Evolutionary conservation across 139 green algal species (phyloP).

Genomic region (Coelastrella sp.): DNA sequence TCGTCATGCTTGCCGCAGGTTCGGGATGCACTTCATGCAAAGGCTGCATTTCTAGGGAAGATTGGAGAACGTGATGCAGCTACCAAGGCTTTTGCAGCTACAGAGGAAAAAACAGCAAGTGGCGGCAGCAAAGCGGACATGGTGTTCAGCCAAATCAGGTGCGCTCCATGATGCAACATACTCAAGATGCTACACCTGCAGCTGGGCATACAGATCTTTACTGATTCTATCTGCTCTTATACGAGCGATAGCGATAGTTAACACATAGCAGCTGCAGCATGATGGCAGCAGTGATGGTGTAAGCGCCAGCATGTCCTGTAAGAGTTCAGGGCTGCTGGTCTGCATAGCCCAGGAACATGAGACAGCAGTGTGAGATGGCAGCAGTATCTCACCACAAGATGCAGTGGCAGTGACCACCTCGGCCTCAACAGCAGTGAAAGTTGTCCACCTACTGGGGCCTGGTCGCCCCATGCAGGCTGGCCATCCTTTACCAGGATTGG

Average conservation of each 20-base stretch:
- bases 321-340: too few relatives aligned
- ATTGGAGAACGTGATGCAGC: constrained; percentile 86
- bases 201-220: too few relatives aligned
- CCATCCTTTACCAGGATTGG: constrained; percentile 87
- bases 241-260: neutral
- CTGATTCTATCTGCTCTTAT: too few relatives aligned
- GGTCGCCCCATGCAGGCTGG: constrained; percentile 66
- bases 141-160: constrained; percentile 88
- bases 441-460: too few relatives aligned
- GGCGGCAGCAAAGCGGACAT: constrained; percentile 95
- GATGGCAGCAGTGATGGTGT: too few relatives aligned
- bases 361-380: too few relatives aligned
- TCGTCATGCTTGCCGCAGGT: constrained; percentile 54
- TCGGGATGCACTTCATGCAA: constrained; percentile 88
- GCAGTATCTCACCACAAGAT: too few relatives aligned
- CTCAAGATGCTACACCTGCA: too few relatives aligned
- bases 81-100: constrained; percentile 75
- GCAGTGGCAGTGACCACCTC: too few relatives aligned
- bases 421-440: too few relatives aligned
- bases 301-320: too few relatives aligned
- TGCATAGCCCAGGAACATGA: too few relatives aligned
- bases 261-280: neutral
- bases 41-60: constrained; percentile 86
- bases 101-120: constrained; percentile 91
- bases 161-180: neutral